A percentile compares a stretch with the other conserved stretches of the same genome.
Evolutionary conservation across 108 stramenopile genomes (phyloP).

Genomic region (Pseudonitzschia delicatissima): DNA sequence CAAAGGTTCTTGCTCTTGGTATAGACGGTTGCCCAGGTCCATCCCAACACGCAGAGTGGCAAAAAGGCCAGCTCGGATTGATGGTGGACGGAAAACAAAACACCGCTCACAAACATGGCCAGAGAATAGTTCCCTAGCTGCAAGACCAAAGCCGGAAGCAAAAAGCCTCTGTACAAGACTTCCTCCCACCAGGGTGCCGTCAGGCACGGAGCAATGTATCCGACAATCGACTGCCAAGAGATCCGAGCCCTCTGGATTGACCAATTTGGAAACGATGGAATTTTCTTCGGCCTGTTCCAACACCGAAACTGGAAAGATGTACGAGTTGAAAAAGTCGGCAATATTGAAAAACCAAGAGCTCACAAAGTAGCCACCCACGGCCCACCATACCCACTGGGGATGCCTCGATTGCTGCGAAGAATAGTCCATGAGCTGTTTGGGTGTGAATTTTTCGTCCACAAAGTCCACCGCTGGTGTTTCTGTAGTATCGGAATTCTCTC

Average conservation of each 20-base stretch:
- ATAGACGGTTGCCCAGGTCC: slow-evolving; percentile 86
- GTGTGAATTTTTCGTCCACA: not conserved
- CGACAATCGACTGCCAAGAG: slow-evolving; percentile 72
- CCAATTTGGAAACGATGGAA: slow-evolving; percentile 77
- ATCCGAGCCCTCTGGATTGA: slow-evolving; percentile 91
- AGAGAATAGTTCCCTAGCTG: slow-evolving; percentile 9
- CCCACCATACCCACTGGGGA: slow-evolving; percentile 88
- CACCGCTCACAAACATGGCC: slow-evolving; percentile 68
- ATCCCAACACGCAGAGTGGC: slow-evolving; percentile 86
- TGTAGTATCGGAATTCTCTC: slow-evolving; percentile 3
- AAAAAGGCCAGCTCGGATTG: slow-evolving; percentile 75
- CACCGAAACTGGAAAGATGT: slow-evolving; percentile 67
- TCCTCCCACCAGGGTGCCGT: slow-evolving; percentile 94
- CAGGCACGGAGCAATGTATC: slow-evolving; percentile 91
- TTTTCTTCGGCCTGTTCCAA: slow-evolving; percentile 60
- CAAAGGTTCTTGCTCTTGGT: slow-evolving; percentile 78
- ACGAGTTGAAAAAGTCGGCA: slow-evolving; percentile 85
- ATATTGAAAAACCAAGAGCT: slow-evolving; percentile 88
- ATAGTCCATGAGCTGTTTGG: not conserved
- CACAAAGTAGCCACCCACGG: slow-evolving; percentile 89
- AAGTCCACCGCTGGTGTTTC: not conserved
- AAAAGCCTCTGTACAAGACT: slow-evolving; percentile 88
- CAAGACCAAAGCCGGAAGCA: slow-evolving; percentile 66
- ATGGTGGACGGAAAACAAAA: slow-evolving; percentile 88
- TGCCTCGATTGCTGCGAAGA: not conserved